Conservation (phyloP, 352 stramenopile genomes). For the Phytopythium montanum region DNA sequence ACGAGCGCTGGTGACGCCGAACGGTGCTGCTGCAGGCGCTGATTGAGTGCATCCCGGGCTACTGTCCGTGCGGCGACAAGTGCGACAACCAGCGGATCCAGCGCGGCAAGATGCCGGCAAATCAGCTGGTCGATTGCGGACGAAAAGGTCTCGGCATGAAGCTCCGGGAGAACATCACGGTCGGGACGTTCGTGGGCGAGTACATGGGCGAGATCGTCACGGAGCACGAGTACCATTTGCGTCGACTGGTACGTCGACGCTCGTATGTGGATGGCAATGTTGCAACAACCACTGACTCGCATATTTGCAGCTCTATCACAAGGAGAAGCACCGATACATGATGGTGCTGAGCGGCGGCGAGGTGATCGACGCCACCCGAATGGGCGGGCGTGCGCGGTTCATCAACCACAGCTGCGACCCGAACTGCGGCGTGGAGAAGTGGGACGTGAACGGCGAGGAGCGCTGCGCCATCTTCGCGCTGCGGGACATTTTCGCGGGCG, state of each 20-base stretch:
- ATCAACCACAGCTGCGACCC: conserved; percentile 96
- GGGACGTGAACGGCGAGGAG: conserved; percentile 90
- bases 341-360: conserved; percentile 81
- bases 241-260: conserved; percentile 46
- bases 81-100: conserved; percentile 83
- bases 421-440: conserved; percentile 94
- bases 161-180: conserved; percentile 41
- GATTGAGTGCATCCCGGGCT: conserved; percentile 58
- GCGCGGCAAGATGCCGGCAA: conserved; percentile 43
- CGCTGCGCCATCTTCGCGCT: conserved; percentile 95
- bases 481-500: conserved; percentile 79
- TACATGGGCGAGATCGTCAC: conserved; percentile 86
- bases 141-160: conserved; percentile 63
- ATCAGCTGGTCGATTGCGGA: conserved; percentile 50
- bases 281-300: background rate
- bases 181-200: conserved; percentile 68
- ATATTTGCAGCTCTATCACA: conserved; percentile 57
- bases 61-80: conserved; percentile 56
- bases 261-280: background rate
- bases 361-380: conserved; percentile 88
- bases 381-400: conserved; percentile 91
- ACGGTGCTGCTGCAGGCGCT: conserved; percentile 33
- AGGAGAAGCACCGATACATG: conserved; percentile 83
- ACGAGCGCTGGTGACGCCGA: background rate
- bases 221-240: conserved; percentile 78